Base-by-base conservation (phyloP, 257 asterid genomes). In the Forsythia suspensa region DNA sequence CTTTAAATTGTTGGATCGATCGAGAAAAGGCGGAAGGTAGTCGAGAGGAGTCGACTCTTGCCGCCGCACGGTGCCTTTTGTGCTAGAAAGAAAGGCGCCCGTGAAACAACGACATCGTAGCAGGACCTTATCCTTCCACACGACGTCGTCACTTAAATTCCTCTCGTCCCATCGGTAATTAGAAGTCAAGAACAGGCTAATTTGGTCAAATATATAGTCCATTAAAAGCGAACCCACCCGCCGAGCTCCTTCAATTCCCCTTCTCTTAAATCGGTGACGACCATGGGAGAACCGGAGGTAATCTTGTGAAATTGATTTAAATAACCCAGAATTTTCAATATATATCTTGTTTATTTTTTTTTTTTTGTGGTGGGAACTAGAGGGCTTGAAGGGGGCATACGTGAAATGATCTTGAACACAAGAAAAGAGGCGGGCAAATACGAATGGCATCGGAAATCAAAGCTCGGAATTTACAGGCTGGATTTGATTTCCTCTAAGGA, bases 351-450 rank as follows among this genome's bases (percentile, higher is more conserved):
- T 66, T 79, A 61, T n/a, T n/a, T n/a, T n/a, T n/a, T 70, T 80
- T 37, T 18, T 44, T 46, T 46, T 55, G 72, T 43, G 71, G 13
- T 76, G 85, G 72, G 88, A 90, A 79, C 85, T 86, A 86, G 89
- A 88, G 84, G 89, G 85, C 51, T 70, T 89, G 88, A 91, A 90
- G 89, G 86, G 80, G 81, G 96, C 89, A 5, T 93, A 86, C 59
- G 94, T 39, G 92, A 85, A 37, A 90, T 92, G 87, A 89, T 94
- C 63, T 91, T 94, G 52, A 89, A 89, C 84, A 84, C 89, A 63
- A 84, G 96, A 15, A 94, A 87, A 77, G 96, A 94, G 81, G 95
- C 96, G 69, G 96, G 95, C n/a, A n/a, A 81, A 90, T 88, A 85
- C 6, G 92, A 6, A 84, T 93, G 91, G 88, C 73, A 74, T 90